phyloP scores from a whole-genome alignment of 2,329 filamentous ascomycete genomes.

The Talaromyces sp. region DNA sequence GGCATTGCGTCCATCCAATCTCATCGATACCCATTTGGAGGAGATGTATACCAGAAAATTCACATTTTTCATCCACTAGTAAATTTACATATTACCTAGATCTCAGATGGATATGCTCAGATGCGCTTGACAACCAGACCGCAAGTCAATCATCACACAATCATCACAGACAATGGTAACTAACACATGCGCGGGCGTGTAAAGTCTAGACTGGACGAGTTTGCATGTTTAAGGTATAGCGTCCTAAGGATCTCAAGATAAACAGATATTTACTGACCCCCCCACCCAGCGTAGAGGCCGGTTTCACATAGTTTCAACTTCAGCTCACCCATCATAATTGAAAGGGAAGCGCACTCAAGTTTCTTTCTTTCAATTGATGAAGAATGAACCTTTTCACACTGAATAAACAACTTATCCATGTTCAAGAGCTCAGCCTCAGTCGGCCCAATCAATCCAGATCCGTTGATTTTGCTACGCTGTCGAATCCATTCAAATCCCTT shows the following conservation, averaged over 20 bases:
- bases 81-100: constrained; percentile 38
- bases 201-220: constrained; percentile 64
- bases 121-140: constrained; percentile 67
- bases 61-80: too few relatives aligned
- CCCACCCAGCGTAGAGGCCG: background rate
- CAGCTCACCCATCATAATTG: background rate
- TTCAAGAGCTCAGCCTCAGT: too few relatives aligned
- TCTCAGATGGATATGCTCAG: constrained; percentile 56
- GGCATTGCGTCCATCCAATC: background rate
- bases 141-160: constrained; percentile 54
- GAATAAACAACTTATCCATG: background rate
- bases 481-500: too few relatives aligned
- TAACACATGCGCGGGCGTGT: constrained; percentile 59
- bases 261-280: too few relatives aligned
- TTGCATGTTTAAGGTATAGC: too few relatives aligned
- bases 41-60: background rate
- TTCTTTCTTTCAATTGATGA: background rate
- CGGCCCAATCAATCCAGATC: too few relatives aligned
- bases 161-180: constrained; percentile 58
- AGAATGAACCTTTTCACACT: background rate
- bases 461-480: too few relatives aligned
- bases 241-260: too few relatives aligned
- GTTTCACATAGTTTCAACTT: background rate
- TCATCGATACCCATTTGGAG: background rate
- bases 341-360: background rate